These are phyloP conservation scores for Margaritispora aquatica DNA, from an alignment of 495 filamentous ascomycete genomes.

Conservation along the genomic window DNA sequence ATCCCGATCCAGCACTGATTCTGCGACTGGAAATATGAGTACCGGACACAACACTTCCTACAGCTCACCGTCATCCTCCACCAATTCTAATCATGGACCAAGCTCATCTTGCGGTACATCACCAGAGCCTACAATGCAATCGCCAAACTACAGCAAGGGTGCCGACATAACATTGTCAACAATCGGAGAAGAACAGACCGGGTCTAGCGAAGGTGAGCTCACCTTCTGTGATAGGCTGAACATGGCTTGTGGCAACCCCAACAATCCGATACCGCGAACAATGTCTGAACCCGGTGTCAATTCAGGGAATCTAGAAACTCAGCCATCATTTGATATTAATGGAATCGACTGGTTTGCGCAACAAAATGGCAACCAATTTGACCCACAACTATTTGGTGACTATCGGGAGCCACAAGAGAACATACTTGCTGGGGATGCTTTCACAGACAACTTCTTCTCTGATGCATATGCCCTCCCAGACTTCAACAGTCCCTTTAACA, in stretches of 20 bases:
- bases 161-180: conserved; percentile 50
- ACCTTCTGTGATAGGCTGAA: conserved; percentile 63
- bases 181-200: conserved; percentile 48
- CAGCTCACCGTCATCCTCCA: conserved; percentile 60
- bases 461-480: conserved; percentile 78
- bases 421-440: conserved; percentile 47
- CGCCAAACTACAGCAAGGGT: conserved; percentile 51
- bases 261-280: conserved; percentile 54
- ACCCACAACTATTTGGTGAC: conserved; percentile 86
- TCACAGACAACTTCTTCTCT: conserved; percentile 78
- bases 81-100: conserved; percentile 43
- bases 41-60: conserved; percentile 27
- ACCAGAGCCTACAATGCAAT: conserved; percentile 49
- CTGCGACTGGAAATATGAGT: conserved; percentile 39
- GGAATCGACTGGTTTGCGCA: conserved; percentile 72
- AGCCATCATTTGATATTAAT: conserved; percentile 29
- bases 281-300: conserved; percentile 18
- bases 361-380: conserved; percentile 84
- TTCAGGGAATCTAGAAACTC: conserved; percentile 25
- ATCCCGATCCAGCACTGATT: conserved; percentile 54
- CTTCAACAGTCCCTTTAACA: conserved; percentile 68
- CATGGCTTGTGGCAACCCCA: conserved; percentile 66
- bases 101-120: conserved; percentile 76
- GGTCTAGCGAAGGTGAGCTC: conserved; percentile 28
- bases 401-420: conserved; percentile 89